These are phyloP conservation scores for Wickerhamiella musiphila DNA, from an alignment of 805 yeast genomes.

Conservation along the genomic window DNA sequence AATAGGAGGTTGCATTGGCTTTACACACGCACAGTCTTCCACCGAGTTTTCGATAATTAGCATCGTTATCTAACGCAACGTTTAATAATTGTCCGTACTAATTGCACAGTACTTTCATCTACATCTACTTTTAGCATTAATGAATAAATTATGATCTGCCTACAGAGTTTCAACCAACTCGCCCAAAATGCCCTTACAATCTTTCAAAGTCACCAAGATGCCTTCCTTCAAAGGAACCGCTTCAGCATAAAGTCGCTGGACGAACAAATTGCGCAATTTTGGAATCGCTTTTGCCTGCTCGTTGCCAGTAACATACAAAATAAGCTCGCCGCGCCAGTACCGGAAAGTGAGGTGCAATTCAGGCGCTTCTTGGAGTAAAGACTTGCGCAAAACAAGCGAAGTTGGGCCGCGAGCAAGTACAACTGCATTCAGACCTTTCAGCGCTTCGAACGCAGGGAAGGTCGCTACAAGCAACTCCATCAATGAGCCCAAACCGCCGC, in stretches of 20 bases:
- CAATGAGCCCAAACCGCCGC: slow-evolving; percentile 8
- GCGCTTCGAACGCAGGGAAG: slow-evolving; percentile 11
- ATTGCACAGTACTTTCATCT: too few relatives aligned
- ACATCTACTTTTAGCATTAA: not conserved
- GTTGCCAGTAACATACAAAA: slow-evolving; percentile 9
- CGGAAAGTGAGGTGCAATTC: slow-evolving; percentile 12
- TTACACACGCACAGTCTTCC: too few relatives aligned
- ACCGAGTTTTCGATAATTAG: too few relatives aligned
- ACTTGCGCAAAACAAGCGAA: slow-evolving; percentile 4
- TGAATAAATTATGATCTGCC: not conserved
- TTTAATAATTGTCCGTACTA: too few relatives aligned
- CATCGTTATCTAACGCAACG: too few relatives aligned
- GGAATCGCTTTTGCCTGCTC: slow-evolving; percentile 8
- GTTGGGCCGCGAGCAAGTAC: slow-evolving; percentile 17
- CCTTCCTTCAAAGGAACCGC: slow-evolving; percentile 7
- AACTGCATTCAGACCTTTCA: slow-evolving; percentile 4
- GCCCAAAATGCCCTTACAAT: not conserved
- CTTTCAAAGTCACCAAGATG: not conserved
- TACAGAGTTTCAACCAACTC: not conserved
- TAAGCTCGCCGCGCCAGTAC: slow-evolving; percentile 7
- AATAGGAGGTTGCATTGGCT: too few relatives aligned
- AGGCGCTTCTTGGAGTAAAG: slow-evolving; percentile 6
- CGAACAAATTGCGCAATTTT: slow-evolving; percentile 8
- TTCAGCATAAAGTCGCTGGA: slow-evolving; percentile 3
- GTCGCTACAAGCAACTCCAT: slow-evolving; percentile 9